Evolutionary conservation across 2,329 filamentous ascomycete species (phyloP), one percentile per base, ranked within the genome.

Genomic region (Ilyonectria destructans): DNA sequence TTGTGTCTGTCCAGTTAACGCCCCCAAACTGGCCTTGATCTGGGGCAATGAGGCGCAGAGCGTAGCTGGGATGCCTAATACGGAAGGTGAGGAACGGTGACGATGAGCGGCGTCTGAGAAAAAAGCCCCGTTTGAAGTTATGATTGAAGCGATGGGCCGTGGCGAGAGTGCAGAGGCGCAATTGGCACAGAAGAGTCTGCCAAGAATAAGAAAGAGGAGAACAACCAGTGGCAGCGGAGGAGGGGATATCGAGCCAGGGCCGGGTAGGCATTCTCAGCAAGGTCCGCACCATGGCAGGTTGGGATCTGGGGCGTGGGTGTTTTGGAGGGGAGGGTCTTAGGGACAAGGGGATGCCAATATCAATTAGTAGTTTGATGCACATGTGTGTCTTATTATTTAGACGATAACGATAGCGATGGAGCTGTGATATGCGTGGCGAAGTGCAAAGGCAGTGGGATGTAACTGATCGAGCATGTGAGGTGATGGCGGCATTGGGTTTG

Each of bases 21-120:
- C 12, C 23, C 48, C 7, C 15, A 31, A 7, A 17, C 48, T 51
- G 29, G 23, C 45, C 19, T 29, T 23, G 23, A 17, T 43, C 15
- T 29, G 13, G 15, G 12, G 8, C 54, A 45, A 51, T 21, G 31
- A 29, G 26, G 7, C 21, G 17, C 15, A n/a, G 35, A 26, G n/a
- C 21, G 43, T 29, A 55, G 31, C 29, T 43, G 59, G 48, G 8
- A 62, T 48, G 15, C 64, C 49, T 49, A 35, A 62, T 49, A 55
- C 48, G 54, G 64, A 62, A 67, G 58, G 54, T 58, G 40, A 62
- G 12, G 19, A 40, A 43, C 21, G 23, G 9, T 26, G 10, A 52
- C 35, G 10, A 35, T 48, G 40, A 26, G 26, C 12, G 40, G 49
- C 48, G n/a, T 37, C 29, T 37, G 31, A 54, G 46, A 55, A n/a